Base-by-base conservation (phyloP, 2,329 filamentous ascomycete genomes). In the Colletotrichum sp. region DNA sequence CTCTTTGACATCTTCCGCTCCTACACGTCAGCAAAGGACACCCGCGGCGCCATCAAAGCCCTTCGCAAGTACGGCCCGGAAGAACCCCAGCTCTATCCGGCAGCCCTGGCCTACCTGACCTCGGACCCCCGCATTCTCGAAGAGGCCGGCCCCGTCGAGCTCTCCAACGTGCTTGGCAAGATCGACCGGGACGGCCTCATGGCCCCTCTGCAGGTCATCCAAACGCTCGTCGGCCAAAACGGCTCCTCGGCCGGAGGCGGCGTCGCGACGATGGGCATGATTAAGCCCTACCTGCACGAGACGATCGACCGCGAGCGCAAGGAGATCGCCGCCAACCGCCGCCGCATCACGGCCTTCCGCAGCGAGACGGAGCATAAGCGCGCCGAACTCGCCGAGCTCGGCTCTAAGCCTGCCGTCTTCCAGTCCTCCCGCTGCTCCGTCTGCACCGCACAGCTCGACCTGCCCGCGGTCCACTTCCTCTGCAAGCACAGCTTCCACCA, bases 401-500 rank as follows among this genome's bases (percentile, higher is more conserved):
- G 90, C 9, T 90, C 90, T 11, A 96, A 98, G 82, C 96, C 97
- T 0, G 93, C 93, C 25, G 94, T 98, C 1, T 99, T 99, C 88
- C 95, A 98, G 83, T 93, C 96, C 1, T 96, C 96, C 39, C 92
- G 97, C 68, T 99, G 97, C 83, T 93, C 94, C 32, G 93, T 94
- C 68, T 99, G 97, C 83, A 92, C 92, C 19, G 91, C 92, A 49
- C 90, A 92, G 30, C 89, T 99, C 22, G 96, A 98, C 79, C 88
- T 99, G 15, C 97, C 97, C 0, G 95, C 93, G 0, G 96, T 99
- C 64, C 97, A 99, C 83, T 99, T 99, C 84, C 86, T 99, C 78
- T 99, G 97, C 88, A 98, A 98, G 84, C 97, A 99, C 84, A 96
- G 94, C 77, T 99, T 98, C 88, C 97, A 99, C 83, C 95, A 98